These are phyloP conservation scores for Micromonas pusilla DNA, from an alignment of 139 green algal genomes.

Conservation along the genomic window DNA sequence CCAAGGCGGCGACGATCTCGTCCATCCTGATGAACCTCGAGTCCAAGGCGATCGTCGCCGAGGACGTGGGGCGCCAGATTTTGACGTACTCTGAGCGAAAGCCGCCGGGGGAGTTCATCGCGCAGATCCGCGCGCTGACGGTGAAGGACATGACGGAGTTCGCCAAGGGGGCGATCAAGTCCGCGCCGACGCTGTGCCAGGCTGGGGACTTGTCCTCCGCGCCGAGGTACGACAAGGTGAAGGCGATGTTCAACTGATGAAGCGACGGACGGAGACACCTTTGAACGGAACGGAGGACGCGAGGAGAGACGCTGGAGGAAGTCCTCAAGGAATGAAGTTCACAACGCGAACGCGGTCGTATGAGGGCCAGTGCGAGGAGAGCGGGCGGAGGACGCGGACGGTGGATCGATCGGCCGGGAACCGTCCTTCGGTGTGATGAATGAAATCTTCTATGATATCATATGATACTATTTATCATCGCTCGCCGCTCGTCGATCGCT, in stretches of 20 bases:
- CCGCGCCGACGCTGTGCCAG: slow-evolving; percentile 40
- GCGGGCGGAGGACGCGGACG: too few relatives aligned
- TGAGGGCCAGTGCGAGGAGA: too few relatives aligned
- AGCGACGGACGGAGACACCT: not conserved
- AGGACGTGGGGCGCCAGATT: slow-evolving; percentile 94
- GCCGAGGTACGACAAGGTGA: slow-evolving; percentile 36
- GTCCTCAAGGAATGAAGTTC: too few relatives aligned
- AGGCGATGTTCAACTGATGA: slow-evolving; percentile 7
- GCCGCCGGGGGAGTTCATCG: slow-evolving; percentile 43
- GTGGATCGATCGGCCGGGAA: too few relatives aligned
- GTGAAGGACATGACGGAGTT: slow-evolving; percentile 39
- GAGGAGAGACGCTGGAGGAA: too few relatives aligned
- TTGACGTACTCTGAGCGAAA: slow-evolving; percentile 79
- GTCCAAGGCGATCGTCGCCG: slow-evolving; percentile 55
- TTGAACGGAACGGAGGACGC: too few relatives aligned
- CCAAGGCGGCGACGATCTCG: slow-evolving; percentile 61
- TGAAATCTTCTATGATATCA: too few relatives aligned
- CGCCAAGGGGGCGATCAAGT: slow-evolving; percentile 45
- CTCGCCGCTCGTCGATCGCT: too few relatives aligned
- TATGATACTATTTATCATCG: too few relatives aligned
- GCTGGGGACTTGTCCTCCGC: slow-evolving; percentile 47
- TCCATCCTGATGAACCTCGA: slow-evolving; percentile 90
- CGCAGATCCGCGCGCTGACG: slow-evolving; percentile 36
- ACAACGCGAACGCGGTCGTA: too few relatives aligned
- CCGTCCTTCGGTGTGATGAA: too few relatives aligned